These are phyloP conservation scores for Mycena venus DNA, from an alignment of 768 basidiomycete species.

Conservation along the genomic window DNA sequence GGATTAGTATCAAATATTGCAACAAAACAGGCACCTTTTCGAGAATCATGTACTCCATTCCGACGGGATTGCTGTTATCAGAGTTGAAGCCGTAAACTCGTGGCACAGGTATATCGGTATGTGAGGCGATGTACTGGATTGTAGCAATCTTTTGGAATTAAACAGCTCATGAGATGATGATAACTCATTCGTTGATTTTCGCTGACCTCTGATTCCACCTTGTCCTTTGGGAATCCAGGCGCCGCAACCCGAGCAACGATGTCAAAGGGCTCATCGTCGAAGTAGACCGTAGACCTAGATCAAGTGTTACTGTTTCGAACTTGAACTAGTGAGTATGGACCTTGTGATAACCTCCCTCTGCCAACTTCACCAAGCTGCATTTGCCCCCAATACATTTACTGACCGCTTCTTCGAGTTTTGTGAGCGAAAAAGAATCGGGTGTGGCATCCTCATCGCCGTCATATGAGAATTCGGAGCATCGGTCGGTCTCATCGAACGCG, in stretches of 20 bases:
- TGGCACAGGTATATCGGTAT: conserved; percentile 31
- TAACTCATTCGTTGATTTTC: too few relatives aligned
- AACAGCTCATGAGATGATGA: too few relatives aligned
- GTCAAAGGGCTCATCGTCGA: background rate
- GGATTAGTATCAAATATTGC: background rate
- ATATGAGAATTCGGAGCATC: conserved; percentile 25
- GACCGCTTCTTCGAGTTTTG: conserved; percentile 19
- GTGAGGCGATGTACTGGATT: conserved; percentile 26
- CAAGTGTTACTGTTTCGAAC: background rate
- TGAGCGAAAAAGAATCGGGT: conserved; percentile 15
- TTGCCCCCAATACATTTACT: background rate
- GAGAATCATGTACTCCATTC: conserved; percentile 38
- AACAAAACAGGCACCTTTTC: conserved; percentile 22
- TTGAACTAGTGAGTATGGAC: background rate
- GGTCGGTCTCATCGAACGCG: background rate
- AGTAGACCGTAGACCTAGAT: conserved; percentile 25
- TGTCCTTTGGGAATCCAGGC: conserved; percentile 37
- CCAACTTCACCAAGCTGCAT: conserved; percentile 27
- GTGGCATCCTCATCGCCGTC: conserved; percentile 20
- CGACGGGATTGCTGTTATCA: conserved; percentile 30
- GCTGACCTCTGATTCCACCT: conserved; percentile 36
- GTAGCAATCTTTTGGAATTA: conserved; percentile 31
- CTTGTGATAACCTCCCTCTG: conserved; percentile 36
- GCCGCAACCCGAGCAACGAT: conserved; percentile 32
- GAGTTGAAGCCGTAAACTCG: conserved; percentile 33